A percentile compares a stretch with the other conserved stretches of the same genome.
phyloP scores from a whole-genome alignment of 306 rosid genomes.

The Rosa persica region DNA sequence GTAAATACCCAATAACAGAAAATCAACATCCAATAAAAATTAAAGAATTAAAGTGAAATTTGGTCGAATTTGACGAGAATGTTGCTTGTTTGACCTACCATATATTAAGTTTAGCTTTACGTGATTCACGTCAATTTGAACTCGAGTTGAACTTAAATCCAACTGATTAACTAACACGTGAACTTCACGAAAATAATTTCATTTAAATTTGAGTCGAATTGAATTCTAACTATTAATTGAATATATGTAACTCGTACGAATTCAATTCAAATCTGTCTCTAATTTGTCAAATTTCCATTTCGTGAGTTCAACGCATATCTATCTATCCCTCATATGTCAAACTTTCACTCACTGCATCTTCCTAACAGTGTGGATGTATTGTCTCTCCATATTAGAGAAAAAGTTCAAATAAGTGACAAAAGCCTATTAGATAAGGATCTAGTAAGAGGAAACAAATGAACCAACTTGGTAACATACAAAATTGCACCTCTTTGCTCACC shows the following conservation, averaged over 20 bases:
- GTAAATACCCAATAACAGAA: too few relatives aligned
- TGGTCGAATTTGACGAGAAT: neutral
- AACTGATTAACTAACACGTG: too few relatives aligned
- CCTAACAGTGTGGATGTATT: neutral
- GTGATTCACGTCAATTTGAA: too few relatives aligned
- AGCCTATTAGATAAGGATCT: neutral
- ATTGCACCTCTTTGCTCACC: neutral
- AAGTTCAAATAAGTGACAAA: neutral
- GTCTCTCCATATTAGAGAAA: neutral
- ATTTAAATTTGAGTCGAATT: neutral
- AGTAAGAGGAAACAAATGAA: neutral
- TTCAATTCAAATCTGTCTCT: neutral
- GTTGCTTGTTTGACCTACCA: neutral
- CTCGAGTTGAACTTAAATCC: neutral
- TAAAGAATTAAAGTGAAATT: too few relatives aligned
- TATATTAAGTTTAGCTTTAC: too few relatives aligned
- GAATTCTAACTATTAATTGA: too few relatives aligned
- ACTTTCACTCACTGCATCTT: fast-evolving
- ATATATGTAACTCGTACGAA: neutral
- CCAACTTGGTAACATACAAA: neutral
- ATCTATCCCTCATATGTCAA: neutral
- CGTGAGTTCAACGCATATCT: neutral
- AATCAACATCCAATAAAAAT: fast-evolving
- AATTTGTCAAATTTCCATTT: neutral
- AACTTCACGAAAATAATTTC: too few relatives aligned